A percentile compares a stretch with the other conserved stretches of the same genome.
Evolutionary conservation across 805 yeast species (phyloP).

Genomic region (Hanseniaspora thailandica): DNA sequence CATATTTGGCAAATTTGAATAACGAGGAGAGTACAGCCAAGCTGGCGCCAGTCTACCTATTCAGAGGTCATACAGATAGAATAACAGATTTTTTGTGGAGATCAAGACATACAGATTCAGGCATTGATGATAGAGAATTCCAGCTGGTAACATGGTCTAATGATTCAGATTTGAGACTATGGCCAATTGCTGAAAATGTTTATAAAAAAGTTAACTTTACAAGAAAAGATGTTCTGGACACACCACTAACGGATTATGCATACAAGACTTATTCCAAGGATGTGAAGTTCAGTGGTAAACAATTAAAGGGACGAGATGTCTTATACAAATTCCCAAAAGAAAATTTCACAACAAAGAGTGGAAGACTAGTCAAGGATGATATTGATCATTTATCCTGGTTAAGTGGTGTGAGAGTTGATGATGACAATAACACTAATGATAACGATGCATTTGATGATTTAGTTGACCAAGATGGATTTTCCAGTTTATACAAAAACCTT

Average conservation of each 20-base stretch:
- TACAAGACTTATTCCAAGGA: conserved; percentile 43
- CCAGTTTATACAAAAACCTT: conserved; percentile 45
- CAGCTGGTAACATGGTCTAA: conserved; percentile 92
- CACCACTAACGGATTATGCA: conserved; percentile 34
- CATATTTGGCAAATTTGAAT: conserved; percentile 28
- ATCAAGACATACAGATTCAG: conserved; percentile 39
- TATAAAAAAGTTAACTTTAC: conserved; percentile 38
- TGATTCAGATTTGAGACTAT: conserved; percentile 70
- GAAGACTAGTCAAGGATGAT: conserved; percentile 29
- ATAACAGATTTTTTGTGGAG: conserved; percentile 87
- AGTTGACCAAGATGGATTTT: conserved; percentile 23
- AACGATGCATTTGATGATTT: conserved; percentile 25
- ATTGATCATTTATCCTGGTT: conserved; percentile 78
- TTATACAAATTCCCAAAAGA: conserved; percentile 31
- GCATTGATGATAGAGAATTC: conserved; percentile 61
- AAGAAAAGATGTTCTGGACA: conserved; percentile 30
- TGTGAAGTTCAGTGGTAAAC: conserved; percentile 26
- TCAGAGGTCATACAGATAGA: conserved; percentile 74
- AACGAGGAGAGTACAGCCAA: conserved; percentile 25
- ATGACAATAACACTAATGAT: conserved; percentile 19
- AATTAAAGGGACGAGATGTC: conserved; percentile 12
- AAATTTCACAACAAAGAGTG: conserved; percentile 23
- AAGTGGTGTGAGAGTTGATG: conserved; percentile 67
- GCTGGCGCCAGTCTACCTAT: conserved; percentile 45
- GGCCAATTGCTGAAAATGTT: conserved; percentile 51